Base-by-base conservation (phyloP, 139 green algal genomes). In the Chlorella sp. region DNA sequence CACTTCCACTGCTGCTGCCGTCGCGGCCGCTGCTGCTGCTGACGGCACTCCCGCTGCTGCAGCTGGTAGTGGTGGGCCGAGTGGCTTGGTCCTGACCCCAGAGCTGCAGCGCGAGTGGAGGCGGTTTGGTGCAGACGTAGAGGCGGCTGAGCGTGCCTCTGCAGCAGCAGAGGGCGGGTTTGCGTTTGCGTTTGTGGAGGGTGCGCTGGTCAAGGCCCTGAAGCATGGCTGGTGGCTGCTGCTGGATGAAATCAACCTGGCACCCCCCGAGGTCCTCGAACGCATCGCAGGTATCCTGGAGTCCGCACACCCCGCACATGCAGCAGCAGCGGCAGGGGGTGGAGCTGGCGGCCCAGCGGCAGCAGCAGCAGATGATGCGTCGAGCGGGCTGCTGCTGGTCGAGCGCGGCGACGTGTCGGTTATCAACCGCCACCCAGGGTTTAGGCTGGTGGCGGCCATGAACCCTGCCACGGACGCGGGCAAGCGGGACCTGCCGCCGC, bases 401-500 rank as follows among this genome's bases (percentile, higher is more conserved):
- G 94, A 98, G 82, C 80, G 91, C 3, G 94, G 94, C 17, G 92
- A 97, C 65, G 79, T 73, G 30, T 14, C 20, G 31, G 23, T 10
- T 6, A 78, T 99, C 5, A 66, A 82, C 0, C 84, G 92, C 23
- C 93, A 98, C 78, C 89, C 92, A 1, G 61, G 81, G 36, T 99
- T 99, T 81, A 81, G 95, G 2, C 82, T 99, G 3, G 91, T 99
- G 72, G 93, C 87, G 0, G 90, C 90, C 32, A 99, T 99, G 95
- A 99, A 99, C 82, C 95, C 95, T 0, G 93, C 94, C 24, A 99
- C 95, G 2, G 95, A 95, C 75, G 88, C 91, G 33, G 95, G 95
- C 62, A 99, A 99, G 85, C 82, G 88, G 22, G 92, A 98, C 67
- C 87, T 99, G 61, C 92, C 95, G 6, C 71, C 88, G 0, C 70